Evolutionary conservation across 192 early-diverging fungal species (phyloP), one percentile per base, ranked within the genome.

Genomic region (Linnemannia hyalina): DNA sequence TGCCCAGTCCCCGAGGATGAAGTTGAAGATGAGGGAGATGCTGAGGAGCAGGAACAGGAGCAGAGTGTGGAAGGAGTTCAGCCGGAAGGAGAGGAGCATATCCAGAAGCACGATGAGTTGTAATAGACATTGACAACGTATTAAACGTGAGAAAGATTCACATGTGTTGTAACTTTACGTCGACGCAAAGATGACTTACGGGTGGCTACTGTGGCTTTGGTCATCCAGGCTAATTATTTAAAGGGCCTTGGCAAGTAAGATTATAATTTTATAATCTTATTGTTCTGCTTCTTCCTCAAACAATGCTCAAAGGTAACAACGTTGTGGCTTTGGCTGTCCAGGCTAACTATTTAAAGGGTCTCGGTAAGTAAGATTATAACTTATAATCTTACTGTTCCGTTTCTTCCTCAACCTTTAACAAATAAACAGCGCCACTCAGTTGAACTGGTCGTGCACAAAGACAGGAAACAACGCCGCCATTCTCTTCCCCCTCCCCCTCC

Each of bases 1-100:
- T 99, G 98, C 83, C 77, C 87, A 18, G 49, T 85, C 32, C 46
- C 80, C 16, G 41, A 71, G 70, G 22, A 8, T 1, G 38, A 42
- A 40, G 70, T 5, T 11, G 38, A 71, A 18, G 38, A 6, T 38
- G 36, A 35, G 4, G 36, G 9, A 5, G 23, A 70, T 23, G 9
- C 22, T 16, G 70, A 71, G 22, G 70, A 71, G 23, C 60, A 65
- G 29, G 26, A 65, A 9, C 60, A 65, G 11, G 26, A 32, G 6
- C 38, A 40, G 38, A 40, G 38, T 40, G 38, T 6, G 38, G 38
- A 46, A 8, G 44, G 38, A 40, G 38, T 40, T 40, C 38, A 60
- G 8, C 23, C 29, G 55, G 55, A 65, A 32, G 60, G 9, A 2
- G n/a, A 57, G 55, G 55, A 65, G 60, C 29, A 32, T 65, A 35